Evolutionary conservation across 352 stramenopile genomes (phyloP).

Genomic region (Phytopythium aichiense): DNA sequence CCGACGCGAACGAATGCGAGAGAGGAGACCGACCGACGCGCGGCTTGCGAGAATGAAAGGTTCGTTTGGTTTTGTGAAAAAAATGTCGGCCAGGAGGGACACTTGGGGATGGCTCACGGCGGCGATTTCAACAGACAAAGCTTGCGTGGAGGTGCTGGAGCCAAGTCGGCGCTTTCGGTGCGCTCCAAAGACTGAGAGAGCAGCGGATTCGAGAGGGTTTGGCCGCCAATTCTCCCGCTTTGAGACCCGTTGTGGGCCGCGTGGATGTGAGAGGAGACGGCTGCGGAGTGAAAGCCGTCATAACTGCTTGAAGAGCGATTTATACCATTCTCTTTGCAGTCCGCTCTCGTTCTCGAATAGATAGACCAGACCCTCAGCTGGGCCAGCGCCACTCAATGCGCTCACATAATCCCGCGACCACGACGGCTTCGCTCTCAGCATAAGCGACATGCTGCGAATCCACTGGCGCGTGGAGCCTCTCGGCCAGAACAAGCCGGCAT

Average conservation of each 20-base stretch:
- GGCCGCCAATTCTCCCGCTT: background rate
- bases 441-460: background rate
- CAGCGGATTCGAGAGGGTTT: background rate
- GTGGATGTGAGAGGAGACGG: background rate
- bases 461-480: background rate
- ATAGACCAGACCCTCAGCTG: background rate
- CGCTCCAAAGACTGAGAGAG: background rate
- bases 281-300: background rate
- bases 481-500: background rate
- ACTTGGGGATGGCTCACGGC: background rate
- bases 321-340: background rate
- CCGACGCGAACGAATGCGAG: background rate
- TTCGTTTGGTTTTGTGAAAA: constrained; percentile 5
- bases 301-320: background rate
- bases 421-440: background rate
- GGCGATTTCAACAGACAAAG: background rate
- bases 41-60: background rate
- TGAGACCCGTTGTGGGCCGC: background rate
- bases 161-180: background rate
- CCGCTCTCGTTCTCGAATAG: background rate
- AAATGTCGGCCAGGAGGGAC: background rate
- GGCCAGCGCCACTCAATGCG: background rate
- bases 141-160: background rate
- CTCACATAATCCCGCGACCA: background rate
- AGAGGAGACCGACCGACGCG: background rate